phyloP scores from a whole-genome alignment of 345 rosid species.

The Euclidium syriacum region DNA sequence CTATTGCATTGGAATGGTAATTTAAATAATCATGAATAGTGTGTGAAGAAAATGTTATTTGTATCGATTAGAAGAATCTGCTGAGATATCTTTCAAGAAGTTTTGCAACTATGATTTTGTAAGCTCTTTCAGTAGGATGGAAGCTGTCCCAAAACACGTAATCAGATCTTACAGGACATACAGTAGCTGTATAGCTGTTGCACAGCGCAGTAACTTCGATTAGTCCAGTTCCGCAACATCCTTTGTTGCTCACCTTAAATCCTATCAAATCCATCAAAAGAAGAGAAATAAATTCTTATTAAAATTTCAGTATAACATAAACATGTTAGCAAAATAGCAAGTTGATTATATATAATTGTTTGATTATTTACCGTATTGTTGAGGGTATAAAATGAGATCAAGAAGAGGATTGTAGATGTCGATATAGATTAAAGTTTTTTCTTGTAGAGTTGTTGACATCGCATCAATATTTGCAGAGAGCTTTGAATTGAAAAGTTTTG shows the following conservation, averaged over 20 bases:
- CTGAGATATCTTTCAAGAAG: conserved; percentile 17
- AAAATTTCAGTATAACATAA: neutral
- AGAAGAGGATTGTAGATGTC: conserved; percentile 42
- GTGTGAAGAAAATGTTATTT: neutral
- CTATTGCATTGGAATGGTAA: neutral
- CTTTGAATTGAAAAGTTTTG: conserved; percentile 28
- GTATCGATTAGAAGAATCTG: neutral
- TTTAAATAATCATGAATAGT: neutral
- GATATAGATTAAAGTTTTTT: conserved; percentile 24
- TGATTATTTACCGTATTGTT: conserved; percentile 44
- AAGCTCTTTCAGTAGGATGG: conserved; percentile 65
- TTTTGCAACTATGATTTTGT: conserved; percentile 27
- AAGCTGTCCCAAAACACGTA: conserved; percentile 75
- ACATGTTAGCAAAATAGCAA: too few relatives aligned
- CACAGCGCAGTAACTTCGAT: conserved; percentile 52
- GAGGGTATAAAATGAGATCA: conserved; percentile 40
- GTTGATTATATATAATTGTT: too few relatives aligned
- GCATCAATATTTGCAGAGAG: conserved; percentile 12
- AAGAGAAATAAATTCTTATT: neutral
- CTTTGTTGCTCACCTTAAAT: conserved; percentile 42
- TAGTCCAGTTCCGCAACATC: conserved; percentile 76
- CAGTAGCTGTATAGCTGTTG: conserved; percentile 15
- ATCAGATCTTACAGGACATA: conserved; percentile 43
- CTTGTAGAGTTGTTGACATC: conserved; percentile 21
- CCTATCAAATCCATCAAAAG: conserved; percentile 29